A percentile compares a stretch with the other conserved stretches of the same genome.
These are phyloP conservation scores for Evernia prunastri DNA, from an alignment of 495 filamentous ascomycete genomes.

Conservation along the genomic window DNA sequence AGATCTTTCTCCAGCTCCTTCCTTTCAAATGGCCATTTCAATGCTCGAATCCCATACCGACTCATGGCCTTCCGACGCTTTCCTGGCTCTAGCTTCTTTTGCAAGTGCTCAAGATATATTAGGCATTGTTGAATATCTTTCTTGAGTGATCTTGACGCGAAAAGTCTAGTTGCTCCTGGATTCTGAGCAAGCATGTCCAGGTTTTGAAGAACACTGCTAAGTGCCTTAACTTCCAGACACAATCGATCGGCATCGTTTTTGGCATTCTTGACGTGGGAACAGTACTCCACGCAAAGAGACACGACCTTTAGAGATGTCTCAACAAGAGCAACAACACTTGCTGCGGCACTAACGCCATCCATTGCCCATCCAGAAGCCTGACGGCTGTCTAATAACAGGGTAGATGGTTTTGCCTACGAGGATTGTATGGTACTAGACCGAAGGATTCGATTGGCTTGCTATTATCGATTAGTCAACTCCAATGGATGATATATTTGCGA, in stretches of 20 bases:
- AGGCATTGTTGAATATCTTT: slow-evolving; percentile 27
- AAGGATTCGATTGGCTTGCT: slow-evolving; percentile 8
- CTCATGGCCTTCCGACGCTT: slow-evolving; percentile 28
- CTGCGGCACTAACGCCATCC: slow-evolving; percentile 31
- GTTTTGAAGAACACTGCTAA: slow-evolving; percentile 28
- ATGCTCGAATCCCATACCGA: slow-evolving; percentile 32
- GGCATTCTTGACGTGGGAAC: slow-evolving; percentile 32
- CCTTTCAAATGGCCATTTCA: slow-evolving; percentile 41
- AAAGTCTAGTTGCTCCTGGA: slow-evolving; percentile 9
- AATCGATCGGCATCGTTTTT: slow-evolving; percentile 33
- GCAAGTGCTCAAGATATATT: slow-evolving; percentile 29
- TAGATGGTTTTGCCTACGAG: slow-evolving; percentile 1
- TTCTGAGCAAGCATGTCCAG: slow-evolving; percentile 19
- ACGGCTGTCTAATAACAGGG: slow-evolving; percentile 5
- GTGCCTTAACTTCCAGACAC: slow-evolving; percentile 25
- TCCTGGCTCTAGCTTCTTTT: slow-evolving; percentile 32
- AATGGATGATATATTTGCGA: background rate
- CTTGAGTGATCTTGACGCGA: background rate
- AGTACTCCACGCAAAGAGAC: slow-evolving; percentile 9
- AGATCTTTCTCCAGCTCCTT: slow-evolving; percentile 36
- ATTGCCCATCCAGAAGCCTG: slow-evolving; percentile 18
- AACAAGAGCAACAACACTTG: slow-evolving; percentile 37
- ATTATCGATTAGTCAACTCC: background rate
- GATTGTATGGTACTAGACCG: background rate
- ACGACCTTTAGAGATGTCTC: slow-evolving; percentile 27